Base-by-base conservation (phyloP, 2,329 filamentous ascomycete genomes). In the Coniella lustricola region DNA sequence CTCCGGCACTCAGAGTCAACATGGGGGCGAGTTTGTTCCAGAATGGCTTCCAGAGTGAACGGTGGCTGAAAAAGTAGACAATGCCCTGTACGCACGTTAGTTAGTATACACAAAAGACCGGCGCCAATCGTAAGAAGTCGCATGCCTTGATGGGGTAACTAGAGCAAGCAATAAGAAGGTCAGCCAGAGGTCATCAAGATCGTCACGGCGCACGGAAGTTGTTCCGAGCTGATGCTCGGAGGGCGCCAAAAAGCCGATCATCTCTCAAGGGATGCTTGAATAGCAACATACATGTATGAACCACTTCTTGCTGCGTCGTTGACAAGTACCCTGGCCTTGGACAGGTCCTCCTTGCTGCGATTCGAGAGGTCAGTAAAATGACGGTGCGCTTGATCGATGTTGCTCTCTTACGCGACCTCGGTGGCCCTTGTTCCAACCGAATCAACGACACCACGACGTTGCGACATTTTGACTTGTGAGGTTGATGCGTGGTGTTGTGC, bases 291-390 rank as follows among this genome's bases (percentile, higher is more conserved):
- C 54, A 94, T 67, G 62, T 93, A 95, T 20, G 90, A 81, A 43
- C 82, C 80, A 55, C 89, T 95, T 58, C 75, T 80, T 44, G 82
- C 79, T 29, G 88, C 87, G 59, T 88, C 81, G 35, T 75, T 68
- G 36, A 87, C 74, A 33, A 90, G 71, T 14, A 67, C 66, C 56
- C 73, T 80, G 48, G 86, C 77, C 54, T 82, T 81, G 52, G 79
- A 74, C 49, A 83, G 82, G 61, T 96, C 90, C 56, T 90, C 82
- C 54, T 79, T 72, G 37, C 79, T 82, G 22, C n/a, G n/a, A 14
- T 54, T 35, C 22, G 16, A 36, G n/a, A 52, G 45, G 49, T 59
- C 49, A 56, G 46, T 18, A 14, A 48, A 25, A 2, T 5, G 20
- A 22, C n/a, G n/a, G n/a, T 34, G 3, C n/a, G 10, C 12, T 35